Evolutionary conservation across 257 asterid genomes (phyloP).

Genomic region (Fraxinus americana): DNA sequence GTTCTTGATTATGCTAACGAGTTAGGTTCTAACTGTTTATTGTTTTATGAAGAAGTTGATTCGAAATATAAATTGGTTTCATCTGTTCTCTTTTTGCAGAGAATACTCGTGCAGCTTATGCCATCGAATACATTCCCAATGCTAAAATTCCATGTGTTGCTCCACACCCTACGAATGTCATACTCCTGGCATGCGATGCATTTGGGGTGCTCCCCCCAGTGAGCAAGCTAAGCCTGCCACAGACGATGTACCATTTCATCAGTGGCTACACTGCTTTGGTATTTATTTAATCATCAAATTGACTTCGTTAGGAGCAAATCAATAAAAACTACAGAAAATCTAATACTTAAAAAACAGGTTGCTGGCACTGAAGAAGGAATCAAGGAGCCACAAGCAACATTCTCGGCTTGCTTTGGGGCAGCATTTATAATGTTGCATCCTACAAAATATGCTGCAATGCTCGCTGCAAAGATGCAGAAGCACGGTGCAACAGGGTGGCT

Average conservation of each 20-base stretch:
- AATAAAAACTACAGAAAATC: not conserved
- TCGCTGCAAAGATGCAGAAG: slow-evolving; percentile 83
- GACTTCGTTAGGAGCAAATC: not conserved
- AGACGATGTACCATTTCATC: slow-evolving; percentile 97
- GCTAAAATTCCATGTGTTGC: slow-evolving; percentile 94
- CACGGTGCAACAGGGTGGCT: slow-evolving; percentile 99
- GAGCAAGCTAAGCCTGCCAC: slow-evolving; percentile 88
- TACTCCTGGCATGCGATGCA: slow-evolving; percentile 91
- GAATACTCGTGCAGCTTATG: slow-evolving; percentile 97
- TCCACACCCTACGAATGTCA: slow-evolving; percentile 90
- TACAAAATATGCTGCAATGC: slow-evolving; percentile 92
- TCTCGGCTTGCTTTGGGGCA: slow-evolving; percentile 99
- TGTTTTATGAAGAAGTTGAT: not conserved
- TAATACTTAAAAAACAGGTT: slow-evolving; percentile 47
- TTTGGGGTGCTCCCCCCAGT: slow-evolving; percentile 99
- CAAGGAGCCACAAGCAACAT: slow-evolving; percentile 95
- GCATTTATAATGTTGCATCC: slow-evolving; percentile 98
- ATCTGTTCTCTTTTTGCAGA: slow-evolving; percentile 42
- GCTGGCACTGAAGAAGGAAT: slow-evolving; percentile 99
- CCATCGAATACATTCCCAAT: slow-evolving; percentile 92
- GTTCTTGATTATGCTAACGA: not conserved
- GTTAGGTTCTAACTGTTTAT: not conserved
- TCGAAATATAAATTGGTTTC: not conserved
- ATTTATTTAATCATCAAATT: not conserved
- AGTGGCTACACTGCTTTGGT: slow-evolving; percentile 99